Percentiles rank a stretch among this genome's conserved stretches.
Conservation (phyloP, 805 yeast genomes). For the Wickerhamomyces queroliae region DNA sequence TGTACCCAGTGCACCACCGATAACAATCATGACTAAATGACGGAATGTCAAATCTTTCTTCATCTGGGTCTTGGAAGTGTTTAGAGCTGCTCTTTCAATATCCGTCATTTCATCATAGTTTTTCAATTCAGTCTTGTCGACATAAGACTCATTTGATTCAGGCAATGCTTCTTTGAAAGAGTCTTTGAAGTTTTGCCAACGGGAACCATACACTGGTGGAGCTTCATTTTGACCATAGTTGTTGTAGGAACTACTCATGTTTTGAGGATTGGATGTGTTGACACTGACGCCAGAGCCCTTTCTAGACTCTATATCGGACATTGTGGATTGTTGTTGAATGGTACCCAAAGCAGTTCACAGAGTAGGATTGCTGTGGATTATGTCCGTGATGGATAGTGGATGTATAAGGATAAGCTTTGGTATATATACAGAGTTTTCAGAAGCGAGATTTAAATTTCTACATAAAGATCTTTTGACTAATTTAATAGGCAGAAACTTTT, state of each 20-base stretch:
- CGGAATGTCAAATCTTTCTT: conserved; percentile 23
- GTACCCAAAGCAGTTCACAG: too few relatives aligned
- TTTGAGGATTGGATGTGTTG: background rate
- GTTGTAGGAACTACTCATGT: too few relatives aligned
- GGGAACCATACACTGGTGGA: too few relatives aligned
- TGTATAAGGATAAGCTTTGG: too few relatives aligned
- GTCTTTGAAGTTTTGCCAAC: background rate
- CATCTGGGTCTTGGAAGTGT: conserved; percentile 29
- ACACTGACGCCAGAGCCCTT: background rate
- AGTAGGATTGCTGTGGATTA: too few relatives aligned
- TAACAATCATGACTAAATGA: conserved; percentile 66
- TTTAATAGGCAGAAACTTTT: too few relatives aligned
- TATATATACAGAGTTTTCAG: too few relatives aligned
- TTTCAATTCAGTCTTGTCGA: conserved; percentile 1
- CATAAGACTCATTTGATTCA: background rate
- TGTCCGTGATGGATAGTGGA: too few relatives aligned
- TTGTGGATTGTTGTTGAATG: too few relatives aligned
- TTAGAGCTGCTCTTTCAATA: conserved; percentile 25
- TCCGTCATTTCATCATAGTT: conserved; percentile 17
- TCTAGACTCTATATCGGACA: too few relatives aligned
- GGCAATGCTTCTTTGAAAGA: background rate
- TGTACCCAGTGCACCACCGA: conserved; percentile 67
- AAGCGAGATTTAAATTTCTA: too few relatives aligned
- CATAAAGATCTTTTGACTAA: too few relatives aligned
- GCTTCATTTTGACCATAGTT: background rate